These are phyloP conservation scores for Sedum album DNA, from an alignment of 164 flowering plant genomes.

Conservation along the genomic window DNA sequence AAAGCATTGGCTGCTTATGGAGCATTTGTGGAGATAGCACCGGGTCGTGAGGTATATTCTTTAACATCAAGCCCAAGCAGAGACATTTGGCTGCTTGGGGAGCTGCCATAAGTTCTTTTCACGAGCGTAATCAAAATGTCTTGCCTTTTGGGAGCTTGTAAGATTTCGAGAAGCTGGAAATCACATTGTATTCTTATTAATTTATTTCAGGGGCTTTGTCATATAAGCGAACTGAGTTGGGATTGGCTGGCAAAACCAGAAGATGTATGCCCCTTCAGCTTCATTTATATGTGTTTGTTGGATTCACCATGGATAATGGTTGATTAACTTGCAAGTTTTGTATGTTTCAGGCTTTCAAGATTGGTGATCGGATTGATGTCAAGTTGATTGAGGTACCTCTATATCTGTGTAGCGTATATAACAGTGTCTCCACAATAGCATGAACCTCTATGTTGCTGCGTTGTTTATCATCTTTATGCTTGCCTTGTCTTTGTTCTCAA, in stretches of 20 bases:
- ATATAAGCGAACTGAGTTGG: constrained; percentile 82
- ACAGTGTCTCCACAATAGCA: not conserved
- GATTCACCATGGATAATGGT: not conserved
- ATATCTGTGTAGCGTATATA: constrained; percentile 1
- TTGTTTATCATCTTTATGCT: too few relatives aligned
- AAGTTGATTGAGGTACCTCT: constrained; percentile 80
- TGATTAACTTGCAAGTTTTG: constrained; percentile 3
- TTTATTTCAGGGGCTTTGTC: constrained; percentile 82
- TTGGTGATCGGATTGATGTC: constrained; percentile 91
- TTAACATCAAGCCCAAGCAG: not conserved
- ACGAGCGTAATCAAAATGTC: not conserved
- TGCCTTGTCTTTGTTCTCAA: not conserved
- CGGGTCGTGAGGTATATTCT: constrained; percentile 85
- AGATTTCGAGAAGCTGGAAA: not conserved
- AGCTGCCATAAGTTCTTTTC: not conserved
- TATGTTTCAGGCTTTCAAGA: constrained; percentile 58
- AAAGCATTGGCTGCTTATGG: constrained; percentile 82
- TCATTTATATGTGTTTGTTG: not conserved
- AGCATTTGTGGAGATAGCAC: constrained; percentile 89
- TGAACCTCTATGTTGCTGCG: not conserved
- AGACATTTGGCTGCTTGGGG: not conserved
- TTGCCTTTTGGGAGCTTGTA: not conserved
- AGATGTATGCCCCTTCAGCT: constrained; percentile 44
- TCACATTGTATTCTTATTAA: not conserved
- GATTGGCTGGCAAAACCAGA: constrained; percentile 84